These are phyloP conservation scores for Colletotrichum aenigma DNA, from an alignment of 2,329 filamentous ascomycete genomes.

Conservation along the genomic window DNA sequence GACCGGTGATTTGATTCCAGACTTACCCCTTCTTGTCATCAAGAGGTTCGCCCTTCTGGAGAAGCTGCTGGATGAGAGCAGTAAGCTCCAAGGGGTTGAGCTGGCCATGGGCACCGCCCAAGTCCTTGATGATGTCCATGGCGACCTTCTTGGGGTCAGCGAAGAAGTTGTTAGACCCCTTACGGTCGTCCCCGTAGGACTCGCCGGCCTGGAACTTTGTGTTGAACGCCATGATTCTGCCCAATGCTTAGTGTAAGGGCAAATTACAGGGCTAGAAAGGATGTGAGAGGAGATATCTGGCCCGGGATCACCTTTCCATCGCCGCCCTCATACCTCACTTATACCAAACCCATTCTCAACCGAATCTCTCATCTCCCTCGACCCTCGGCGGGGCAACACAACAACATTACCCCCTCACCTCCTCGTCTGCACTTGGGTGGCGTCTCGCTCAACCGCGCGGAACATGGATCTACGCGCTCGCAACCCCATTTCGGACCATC, in stretches of 20 bases:
- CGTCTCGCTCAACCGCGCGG: not conserved
- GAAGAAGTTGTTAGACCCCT: slow-evolving; percentile 29
- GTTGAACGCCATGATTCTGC: slow-evolving; percentile 31
- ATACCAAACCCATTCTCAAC: not conserved
- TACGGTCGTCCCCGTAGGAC: slow-evolving; percentile 32
- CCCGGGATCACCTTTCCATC: not conserved
- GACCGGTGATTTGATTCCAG: too few relatives aligned
- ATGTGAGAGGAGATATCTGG: not conserved
- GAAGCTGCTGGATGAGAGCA: slow-evolving; percentile 32
- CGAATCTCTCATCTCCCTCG: not conserved
- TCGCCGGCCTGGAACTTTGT: slow-evolving; percentile 43
- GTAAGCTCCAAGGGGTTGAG: slow-evolving; percentile 31
- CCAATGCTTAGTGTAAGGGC: not conserved
- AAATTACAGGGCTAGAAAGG: not conserved
- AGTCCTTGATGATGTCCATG: slow-evolving; percentile 35
- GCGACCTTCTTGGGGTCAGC: slow-evolving; percentile 37
- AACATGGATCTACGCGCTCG: not conserved
- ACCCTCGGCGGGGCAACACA: not conserved
- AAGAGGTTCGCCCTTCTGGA: slow-evolving; percentile 40
- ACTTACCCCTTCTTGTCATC: slow-evolving; percentile 60
- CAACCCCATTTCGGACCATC: not conserved
- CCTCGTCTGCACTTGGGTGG: not conserved
- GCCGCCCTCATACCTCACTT: not conserved
- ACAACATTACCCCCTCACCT: not conserved
- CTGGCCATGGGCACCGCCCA: slow-evolving; percentile 28